These are phyloP conservation scores for Pyrenochaeta sp. DNA, from an alignment of 2,329 filamentous ascomycete species.

Conservation along the genomic window DNA sequence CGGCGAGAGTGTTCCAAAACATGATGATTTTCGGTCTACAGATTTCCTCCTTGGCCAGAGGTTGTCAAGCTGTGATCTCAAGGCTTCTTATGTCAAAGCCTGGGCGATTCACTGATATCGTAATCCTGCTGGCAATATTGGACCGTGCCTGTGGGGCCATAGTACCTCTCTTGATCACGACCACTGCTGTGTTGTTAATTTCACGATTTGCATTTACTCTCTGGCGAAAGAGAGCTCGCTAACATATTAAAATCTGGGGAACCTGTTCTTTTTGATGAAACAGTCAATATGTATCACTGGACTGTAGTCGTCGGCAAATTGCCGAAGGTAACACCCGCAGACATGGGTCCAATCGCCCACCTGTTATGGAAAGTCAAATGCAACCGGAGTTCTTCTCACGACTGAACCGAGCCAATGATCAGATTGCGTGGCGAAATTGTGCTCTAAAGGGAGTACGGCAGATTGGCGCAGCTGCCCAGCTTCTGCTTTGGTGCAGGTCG, in stretches of 20 bases:
- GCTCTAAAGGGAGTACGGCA: too few species aligned
- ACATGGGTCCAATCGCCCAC: too few species aligned
- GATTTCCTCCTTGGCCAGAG: constrained; percentile 4
- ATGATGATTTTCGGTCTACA: constrained; percentile 26
- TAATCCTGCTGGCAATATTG: constrained; percentile 2
- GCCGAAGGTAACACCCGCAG: constrained; percentile 20
- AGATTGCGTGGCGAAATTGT: too few species aligned
- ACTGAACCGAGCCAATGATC: too few species aligned
- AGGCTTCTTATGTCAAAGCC: constrained; percentile 15
- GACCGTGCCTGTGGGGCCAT: constrained; percentile 12
- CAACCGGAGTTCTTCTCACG: too few species aligned
- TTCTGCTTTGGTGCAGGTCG: too few species aligned
- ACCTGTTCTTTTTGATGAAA: constrained; percentile 16
- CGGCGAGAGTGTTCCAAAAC: constrained; percentile 32
- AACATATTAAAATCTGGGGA: constrained; percentile 5
- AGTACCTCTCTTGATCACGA: constrained; percentile 7
- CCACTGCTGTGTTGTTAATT: constrained; percentile 8
- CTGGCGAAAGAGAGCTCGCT: constrained; percentile 12
- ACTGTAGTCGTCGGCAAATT: constrained; percentile 28
- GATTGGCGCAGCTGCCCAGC: too few species aligned
- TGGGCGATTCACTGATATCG: neutral
- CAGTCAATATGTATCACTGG: constrained; percentile 21
- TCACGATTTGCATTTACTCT: constrained; percentile 8
- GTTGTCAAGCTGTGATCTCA: constrained; percentile 3
- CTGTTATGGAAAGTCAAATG: too few species aligned